Percentiles rank a stretch among this genome's conserved stretches.
Evolutionary conservation across 2,329 filamentous ascomycete species (phyloP).

Genomic region (Cytospora chrysosperma): DNA sequence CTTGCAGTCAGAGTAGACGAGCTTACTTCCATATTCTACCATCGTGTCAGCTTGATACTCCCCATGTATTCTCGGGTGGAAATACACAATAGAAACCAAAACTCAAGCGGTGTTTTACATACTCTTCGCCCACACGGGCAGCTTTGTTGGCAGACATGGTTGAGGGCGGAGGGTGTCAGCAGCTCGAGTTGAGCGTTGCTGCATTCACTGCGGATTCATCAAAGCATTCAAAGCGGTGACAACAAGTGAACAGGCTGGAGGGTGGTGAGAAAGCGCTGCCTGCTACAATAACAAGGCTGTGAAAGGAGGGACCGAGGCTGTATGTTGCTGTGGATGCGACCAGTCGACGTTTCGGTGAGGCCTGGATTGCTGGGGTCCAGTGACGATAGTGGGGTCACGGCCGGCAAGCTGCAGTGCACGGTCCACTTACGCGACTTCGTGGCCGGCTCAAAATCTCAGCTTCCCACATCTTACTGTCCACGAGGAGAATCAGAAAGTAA

Average conservation of each 20-base stretch:
- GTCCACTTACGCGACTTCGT: constrained; percentile 7
- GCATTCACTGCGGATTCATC: constrained; percentile 23
- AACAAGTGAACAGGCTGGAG: background rate
- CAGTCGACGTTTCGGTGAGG: constrained; percentile 5
- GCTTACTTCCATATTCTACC: constrained; percentile 87
- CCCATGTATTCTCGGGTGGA: constrained; percentile 16
- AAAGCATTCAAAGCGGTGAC: constrained; percentile 20
- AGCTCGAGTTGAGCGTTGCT: constrained; percentile 23
- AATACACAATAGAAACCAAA: background rate
- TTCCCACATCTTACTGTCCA: background rate
- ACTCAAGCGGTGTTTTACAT: constrained; percentile 34
- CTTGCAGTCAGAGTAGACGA: background rate
- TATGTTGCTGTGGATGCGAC: constrained; percentile 3
- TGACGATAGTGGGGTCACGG: constrained; percentile 10
- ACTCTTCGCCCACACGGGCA: constrained; percentile 62
- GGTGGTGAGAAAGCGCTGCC: background rate
- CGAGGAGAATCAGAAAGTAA: background rate
- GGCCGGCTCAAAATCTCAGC: constrained; percentile 17
- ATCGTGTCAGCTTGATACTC: constrained; percentile 29
- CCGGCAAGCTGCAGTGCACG: constrained; percentile 19
- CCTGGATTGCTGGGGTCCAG: background rate
- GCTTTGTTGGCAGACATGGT: constrained; percentile 61
- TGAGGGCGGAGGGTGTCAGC: constrained; percentile 22
- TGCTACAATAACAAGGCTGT: background rate
- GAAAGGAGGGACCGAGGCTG: background rate